A percentile compares a stretch with the other conserved stretches of the same genome.
phyloP scores from a whole-genome alignment of 768 basidiomycete genomes.

The Pleurotus salmoneostramineus region DNA sequence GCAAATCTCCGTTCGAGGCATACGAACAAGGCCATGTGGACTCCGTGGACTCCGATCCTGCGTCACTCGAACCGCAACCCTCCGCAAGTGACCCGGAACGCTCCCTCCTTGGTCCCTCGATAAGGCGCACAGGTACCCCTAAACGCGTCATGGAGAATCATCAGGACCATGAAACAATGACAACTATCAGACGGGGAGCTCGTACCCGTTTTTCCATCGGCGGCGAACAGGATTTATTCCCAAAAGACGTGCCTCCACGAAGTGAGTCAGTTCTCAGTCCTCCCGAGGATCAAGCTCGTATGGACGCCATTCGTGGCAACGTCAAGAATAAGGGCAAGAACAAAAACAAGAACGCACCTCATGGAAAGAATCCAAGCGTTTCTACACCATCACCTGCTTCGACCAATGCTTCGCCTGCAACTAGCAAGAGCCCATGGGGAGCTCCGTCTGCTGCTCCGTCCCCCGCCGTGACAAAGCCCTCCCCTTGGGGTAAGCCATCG shows the following conservation, averaged over 20 bases:
- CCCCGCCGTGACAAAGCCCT: too few species aligned
- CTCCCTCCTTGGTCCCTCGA: neutral
- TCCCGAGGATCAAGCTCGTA: neutral
- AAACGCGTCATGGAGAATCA: neutral
- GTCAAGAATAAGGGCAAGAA: neutral
- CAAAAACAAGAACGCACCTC: neutral
- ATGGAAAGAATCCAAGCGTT: neutral
- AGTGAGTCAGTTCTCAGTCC: neutral
- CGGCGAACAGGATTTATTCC: neutral
- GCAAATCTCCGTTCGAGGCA: neutral
- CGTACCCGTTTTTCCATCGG: slow-evolving; percentile 1
- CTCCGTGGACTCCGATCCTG: neutral
- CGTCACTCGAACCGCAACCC: neutral
- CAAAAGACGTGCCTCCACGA: neutral
- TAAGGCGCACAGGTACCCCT: neutral
- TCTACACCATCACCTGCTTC: neutral
- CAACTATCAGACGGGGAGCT: neutral
- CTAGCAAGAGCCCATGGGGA: too few species aligned
- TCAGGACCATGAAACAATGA: neutral
- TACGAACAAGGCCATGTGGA: neutral
- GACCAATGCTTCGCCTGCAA: too few species aligned
- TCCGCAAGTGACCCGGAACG: neutral
- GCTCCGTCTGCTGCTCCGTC: too few species aligned
- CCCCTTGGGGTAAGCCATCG: too few species aligned
- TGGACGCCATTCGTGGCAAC: slow-evolving; percentile 3